These are phyloP conservation scores for Kwoniella sp. DNA, from an alignment of 768 basidiomycete species.

Conservation along the genomic window DNA sequence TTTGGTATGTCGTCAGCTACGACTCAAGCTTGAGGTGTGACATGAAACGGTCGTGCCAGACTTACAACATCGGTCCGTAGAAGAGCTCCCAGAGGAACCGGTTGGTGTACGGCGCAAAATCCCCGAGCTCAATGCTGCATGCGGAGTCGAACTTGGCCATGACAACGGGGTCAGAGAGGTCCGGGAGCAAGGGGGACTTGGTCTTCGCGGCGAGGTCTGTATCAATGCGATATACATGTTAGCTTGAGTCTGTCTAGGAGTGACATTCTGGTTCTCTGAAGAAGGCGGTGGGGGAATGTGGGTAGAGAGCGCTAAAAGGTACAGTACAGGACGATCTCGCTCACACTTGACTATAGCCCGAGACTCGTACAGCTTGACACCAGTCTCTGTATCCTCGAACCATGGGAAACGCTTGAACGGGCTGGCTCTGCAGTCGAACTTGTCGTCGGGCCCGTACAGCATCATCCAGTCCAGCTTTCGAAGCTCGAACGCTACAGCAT, in stretches of 20 bases:
- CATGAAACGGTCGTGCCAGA: not conserved
- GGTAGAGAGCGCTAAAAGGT: too few species aligned
- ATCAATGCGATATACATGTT: slow-evolving; percentile 7
- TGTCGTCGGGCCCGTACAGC: not conserved
- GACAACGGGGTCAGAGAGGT: slow-evolving; percentile 53
- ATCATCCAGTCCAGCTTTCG: slow-evolving; percentile 7
- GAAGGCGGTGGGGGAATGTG: too few species aligned
- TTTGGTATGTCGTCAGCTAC: too few species aligned
- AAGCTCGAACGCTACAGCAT: slow-evolving; percentile 7
- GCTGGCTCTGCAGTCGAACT: slow-evolving; percentile 10
- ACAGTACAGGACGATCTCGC: not conserved
- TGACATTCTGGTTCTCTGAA: too few species aligned
- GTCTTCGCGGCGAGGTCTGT: slow-evolving; percentile 63
- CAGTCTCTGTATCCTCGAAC: slow-evolving; percentile 63
- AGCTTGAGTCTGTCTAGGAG: not conserved
- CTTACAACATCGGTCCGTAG: slow-evolving; percentile 60
- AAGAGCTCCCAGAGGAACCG: slow-evolving; percentile 61
- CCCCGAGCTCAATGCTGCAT: slow-evolving; percentile 61
- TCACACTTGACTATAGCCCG: slow-evolving; percentile 35
- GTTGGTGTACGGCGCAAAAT: slow-evolving; percentile 63
- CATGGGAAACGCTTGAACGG: slow-evolving; percentile 70
- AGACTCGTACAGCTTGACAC: slow-evolving; percentile 63
- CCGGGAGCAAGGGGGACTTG: slow-evolving; percentile 61
- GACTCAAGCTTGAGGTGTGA: not conserved
- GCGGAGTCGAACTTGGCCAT: slow-evolving; percentile 56